A percentile compares a stretch with the other conserved stretches of the same genome.
Conservation (phyloP, 345 rosid species). For the Salix caprea region DNA sequence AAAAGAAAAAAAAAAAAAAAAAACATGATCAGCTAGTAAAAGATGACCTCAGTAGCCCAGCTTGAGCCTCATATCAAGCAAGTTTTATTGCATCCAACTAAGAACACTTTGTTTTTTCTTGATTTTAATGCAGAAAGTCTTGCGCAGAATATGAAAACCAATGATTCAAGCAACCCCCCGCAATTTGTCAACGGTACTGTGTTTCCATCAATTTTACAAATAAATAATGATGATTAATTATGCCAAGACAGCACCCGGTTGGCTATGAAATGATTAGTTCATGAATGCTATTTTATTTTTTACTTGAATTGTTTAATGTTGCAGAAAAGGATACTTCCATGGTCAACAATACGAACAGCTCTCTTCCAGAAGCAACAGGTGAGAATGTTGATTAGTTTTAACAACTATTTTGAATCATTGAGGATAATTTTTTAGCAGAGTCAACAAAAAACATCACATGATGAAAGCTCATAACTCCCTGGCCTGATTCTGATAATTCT, state of each 20-base stretch:
- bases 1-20: neutral
- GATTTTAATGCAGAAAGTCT: neutral
- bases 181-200: neutral
- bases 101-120: neutral
- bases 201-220: neutral
- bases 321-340: neutral
- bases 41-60: neutral
- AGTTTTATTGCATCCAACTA: neutral
- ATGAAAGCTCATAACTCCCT: neutral
- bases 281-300: neutral
- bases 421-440: neutral
- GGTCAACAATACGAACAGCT: slow-evolving; percentile 24
- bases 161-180: neutral
- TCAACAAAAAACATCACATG: neutral
- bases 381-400: no score
- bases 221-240: neutral
- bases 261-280: neutral
- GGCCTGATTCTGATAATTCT: neutral
- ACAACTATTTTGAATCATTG: neutral
- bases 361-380: slow-evolving; percentile 1
- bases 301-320: neutral
- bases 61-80: neutral
- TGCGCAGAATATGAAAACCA: neutral
- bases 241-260: neutral
- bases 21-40: neutral